Evolutionary conservation across 2,329 filamentous ascomycete species (phyloP).

Genomic region (Microdochium trichocladiopsis): DNA sequence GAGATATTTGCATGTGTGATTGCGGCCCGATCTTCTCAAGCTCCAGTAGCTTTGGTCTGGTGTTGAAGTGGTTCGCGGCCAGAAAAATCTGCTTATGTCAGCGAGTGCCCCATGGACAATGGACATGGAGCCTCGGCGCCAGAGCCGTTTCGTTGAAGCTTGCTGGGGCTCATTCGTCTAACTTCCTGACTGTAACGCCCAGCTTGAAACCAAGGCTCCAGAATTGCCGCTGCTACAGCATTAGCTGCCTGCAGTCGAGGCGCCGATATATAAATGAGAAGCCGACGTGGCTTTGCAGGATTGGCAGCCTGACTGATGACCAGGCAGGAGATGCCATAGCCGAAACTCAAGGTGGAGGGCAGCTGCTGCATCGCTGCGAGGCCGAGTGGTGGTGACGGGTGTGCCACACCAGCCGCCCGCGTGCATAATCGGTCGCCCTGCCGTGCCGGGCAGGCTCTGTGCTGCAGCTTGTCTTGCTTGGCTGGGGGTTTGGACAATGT

Average conservation of each 20-base stretch:
- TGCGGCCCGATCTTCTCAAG: conserved; percentile 20
- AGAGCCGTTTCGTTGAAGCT: no score
- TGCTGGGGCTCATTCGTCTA: no score
- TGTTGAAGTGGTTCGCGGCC: no score
- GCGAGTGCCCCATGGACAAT: no score
- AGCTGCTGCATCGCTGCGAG: conserved; percentile 3
- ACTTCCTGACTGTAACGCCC: no score
- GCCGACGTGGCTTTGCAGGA: not conserved
- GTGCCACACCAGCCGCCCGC: not conserved
- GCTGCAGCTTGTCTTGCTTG: not conserved
- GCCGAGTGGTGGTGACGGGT: not conserved
- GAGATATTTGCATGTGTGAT: not conserved
- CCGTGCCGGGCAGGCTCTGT: not conserved
- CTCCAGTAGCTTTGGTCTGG: no score
- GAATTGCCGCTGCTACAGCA: no score
- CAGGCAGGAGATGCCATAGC: not conserved
- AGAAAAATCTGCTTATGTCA: no score
- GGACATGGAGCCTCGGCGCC: no score
- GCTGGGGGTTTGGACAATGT: no score
- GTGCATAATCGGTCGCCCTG: not conserved
- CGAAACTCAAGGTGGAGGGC: no score
- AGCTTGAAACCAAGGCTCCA: no score
- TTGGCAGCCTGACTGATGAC: not conserved
- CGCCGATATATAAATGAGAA: conserved; percentile 24
- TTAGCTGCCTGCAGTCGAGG: conserved; percentile 5